Base-by-base conservation (phyloP, 805 yeast species). In the Helenozyma baotianmanensis region DNA sequence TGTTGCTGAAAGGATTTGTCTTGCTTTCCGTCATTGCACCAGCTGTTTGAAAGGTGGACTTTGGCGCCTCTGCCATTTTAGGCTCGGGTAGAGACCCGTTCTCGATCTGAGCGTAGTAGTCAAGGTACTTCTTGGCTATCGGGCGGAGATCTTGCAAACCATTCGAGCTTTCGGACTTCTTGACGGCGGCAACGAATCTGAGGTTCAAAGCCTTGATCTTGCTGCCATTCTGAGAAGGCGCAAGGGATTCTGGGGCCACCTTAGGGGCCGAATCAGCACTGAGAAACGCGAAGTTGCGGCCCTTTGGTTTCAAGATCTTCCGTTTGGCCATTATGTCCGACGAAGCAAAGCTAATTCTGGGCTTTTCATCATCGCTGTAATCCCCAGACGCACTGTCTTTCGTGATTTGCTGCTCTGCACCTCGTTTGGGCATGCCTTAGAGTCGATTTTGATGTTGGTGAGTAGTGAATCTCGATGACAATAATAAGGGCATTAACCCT, bases 181-280 rank as follows among this genome's bases (percentile, higher is more conserved):
- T 59, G 21, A 85, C 51, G 19, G 78, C 65, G 11, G 65, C 65
- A 19, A 69, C 56, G 45, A 85, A 79, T 33, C 69, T 75, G 8
- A 70, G 68, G 52, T 83, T 83, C 50, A 85, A 62, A 1, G 94
- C 89, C 46, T 71, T 76, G 23, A 79, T 49, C 49, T 76, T 76
- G 11, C 66, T 67, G 16, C 70, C 58, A 37, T 60, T 68, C 12
- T 64, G 71, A 32, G 21, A 15, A 12, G 17, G 19, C n/a, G n/a
- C n/a, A n/a, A n/a, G n/a, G n/a, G n/a, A n/a, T n/a, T n/a, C n/a
- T n/a, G n/a, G n/a, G n/a, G n/a, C n/a, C n/a, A n/a, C n/a, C n/a
- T n/a, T n/a, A 4, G 19, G 17, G 17, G 16, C 23, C 11, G 10
- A 6, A n/a, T n/a, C n/a, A n/a, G n/a, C n/a, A n/a, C n/a, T n/a